Evolutionary conservation across 2,329 filamentous ascomycete genomes (phyloP).

Genomic region (Aspergillus terreus): DNA sequence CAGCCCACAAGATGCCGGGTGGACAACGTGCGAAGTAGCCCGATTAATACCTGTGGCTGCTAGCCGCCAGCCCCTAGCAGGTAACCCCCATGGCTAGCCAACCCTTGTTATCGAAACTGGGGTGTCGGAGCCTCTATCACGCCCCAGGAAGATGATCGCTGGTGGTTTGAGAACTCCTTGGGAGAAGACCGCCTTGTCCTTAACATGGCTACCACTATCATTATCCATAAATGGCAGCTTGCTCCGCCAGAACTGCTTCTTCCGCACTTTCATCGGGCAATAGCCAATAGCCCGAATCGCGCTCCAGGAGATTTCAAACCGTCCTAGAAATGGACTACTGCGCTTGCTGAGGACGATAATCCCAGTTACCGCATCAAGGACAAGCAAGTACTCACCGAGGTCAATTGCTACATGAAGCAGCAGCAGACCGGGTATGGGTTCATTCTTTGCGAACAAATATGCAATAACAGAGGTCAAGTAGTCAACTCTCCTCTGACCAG

Average conservation of each 20-base stretch:
- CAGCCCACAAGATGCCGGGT: neutral
- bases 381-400: too few species aligned
- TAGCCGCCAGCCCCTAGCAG: neutral
- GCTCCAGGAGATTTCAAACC: neutral
- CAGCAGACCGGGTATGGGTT: too few species aligned
- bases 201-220: too few species aligned
- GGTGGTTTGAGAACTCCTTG: slow-evolving; percentile 3
- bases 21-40: neutral
- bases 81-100: neutral
- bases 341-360: neutral
- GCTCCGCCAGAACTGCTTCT: too few species aligned
- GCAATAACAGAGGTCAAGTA: too few species aligned
- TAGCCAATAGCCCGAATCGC: neutral
- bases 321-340: neutral
- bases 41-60: neutral
- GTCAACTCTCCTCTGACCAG: neutral
- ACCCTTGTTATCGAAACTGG: slow-evolving; percentile 3
- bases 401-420: too few species aligned
- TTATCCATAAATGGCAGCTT: too few species aligned
- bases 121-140: neutral
- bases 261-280: too few species aligned
- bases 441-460: too few species aligned
- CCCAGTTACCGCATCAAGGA: too few species aligned
- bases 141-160: neutral
- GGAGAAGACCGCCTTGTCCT: neutral